These are phyloP conservation scores for Aurantiochytrium sp. DNA, from an alignment of 108 stramenopile genomes.

Conservation along the genomic window DNA sequence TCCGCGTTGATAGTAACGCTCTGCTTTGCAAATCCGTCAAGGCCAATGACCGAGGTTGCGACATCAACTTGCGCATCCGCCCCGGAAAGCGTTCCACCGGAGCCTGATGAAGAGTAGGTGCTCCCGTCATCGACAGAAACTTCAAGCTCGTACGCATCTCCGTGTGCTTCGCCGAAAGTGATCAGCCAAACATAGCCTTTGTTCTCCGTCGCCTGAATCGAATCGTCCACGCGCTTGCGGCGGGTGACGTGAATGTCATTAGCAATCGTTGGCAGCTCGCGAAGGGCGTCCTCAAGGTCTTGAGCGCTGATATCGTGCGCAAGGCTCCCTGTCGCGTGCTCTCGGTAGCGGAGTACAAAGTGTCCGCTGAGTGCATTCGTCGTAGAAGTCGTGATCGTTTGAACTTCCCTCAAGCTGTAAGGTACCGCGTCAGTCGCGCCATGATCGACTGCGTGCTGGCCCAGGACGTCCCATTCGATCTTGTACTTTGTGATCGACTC, in stretches of 20 bases:
- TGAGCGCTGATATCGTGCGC: slow-evolving; percentile 38
- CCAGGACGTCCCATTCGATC: slow-evolving; percentile 67
- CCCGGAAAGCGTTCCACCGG: neutral
- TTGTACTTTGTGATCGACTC: slow-evolving; percentile 57
- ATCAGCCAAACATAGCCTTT: slow-evolving; percentile 26
- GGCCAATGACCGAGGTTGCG: neutral
- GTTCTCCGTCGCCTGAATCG: slow-evolving; percentile 2
- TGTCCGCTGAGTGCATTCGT: slow-evolving; percentile 41
- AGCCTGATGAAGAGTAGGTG: neutral
- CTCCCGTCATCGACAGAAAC: neutral
- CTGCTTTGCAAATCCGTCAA: slow-evolving; percentile 1
- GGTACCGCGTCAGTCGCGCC: slow-evolving; percentile 27
- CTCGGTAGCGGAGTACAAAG: slow-evolving; percentile 51
- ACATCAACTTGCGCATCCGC: neutral
- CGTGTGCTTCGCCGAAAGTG: slow-evolving; percentile 25
- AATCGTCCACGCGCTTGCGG: neutral
- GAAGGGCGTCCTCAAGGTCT: slow-evolving; percentile 38
- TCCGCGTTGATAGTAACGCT: neutral
- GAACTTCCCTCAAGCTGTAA: slow-evolving; percentile 35
- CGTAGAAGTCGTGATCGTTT: slow-evolving; percentile 37
- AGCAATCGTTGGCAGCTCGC: slow-evolving; percentile 49
- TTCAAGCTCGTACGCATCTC: neutral
- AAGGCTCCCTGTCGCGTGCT: slow-evolving; percentile 41
- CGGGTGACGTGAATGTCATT: neutral
- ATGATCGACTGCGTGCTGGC: slow-evolving; percentile 29